phyloP scores from a whole-genome alignment of 306 rosid genomes.

The Prunus mira region DNA sequence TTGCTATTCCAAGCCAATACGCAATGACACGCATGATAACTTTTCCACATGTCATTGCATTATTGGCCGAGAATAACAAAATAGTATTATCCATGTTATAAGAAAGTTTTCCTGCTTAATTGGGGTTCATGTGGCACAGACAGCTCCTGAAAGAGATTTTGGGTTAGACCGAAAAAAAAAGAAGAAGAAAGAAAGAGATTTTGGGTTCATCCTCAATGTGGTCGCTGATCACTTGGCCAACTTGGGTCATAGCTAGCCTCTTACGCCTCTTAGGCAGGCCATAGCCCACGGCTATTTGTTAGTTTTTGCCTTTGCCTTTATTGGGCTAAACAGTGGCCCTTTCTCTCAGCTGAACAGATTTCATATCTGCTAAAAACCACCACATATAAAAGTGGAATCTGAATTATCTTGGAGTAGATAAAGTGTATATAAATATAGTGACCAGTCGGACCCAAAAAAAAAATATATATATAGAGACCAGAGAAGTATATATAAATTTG shows the following conservation, averaged over 20 bases:
- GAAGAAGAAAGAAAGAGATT: neutral
- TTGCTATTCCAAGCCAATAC: no score
- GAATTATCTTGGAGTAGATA: neutral
- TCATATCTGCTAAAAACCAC: neutral
- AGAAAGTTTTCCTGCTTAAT: no score
- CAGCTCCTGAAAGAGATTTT: neutral
- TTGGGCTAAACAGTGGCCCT: neutral
- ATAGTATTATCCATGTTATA: no score
- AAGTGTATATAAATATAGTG: neutral
- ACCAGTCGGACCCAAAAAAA: no score
- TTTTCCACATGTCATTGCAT: no score
- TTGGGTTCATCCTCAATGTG: neutral
- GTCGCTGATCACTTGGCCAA: neutral
- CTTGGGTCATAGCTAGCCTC: neutral
- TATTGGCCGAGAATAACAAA: rapidly evolving
- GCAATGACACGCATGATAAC: no score
- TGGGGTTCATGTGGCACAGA: no score
- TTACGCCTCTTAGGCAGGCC: neutral
- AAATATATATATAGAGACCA: no score
- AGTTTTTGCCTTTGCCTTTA: neutral
- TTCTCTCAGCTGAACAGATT: neutral
- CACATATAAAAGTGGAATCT: neutral
- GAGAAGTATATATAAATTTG: neutral
- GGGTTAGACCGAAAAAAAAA: neutral
- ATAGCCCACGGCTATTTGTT: neutral